Percentiles rank a stretch among this genome's conserved stretches.
Conservation (phyloP, 1,284 basidiomycete species). For the Ustilago bromivora region DNA sequence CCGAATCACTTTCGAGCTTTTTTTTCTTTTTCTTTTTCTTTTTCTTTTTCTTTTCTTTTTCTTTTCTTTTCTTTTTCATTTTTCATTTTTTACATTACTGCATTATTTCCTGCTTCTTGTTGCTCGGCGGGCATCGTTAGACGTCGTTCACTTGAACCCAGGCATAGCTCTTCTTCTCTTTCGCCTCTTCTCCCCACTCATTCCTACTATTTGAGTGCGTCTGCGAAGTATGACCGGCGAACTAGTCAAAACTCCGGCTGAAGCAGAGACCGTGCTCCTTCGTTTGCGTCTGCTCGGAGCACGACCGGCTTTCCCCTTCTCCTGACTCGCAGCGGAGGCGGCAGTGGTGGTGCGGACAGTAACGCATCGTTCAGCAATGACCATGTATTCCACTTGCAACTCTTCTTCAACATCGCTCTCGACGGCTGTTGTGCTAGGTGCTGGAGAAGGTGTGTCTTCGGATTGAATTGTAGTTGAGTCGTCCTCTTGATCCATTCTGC, state of each 20-base stretch:
- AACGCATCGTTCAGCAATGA: slow-evolving; percentile 28
- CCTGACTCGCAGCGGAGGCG: not conserved
- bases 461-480: not conserved
- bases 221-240: slow-evolving; percentile 22
- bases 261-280: not conserved
- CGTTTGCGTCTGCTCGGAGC: not conserved
- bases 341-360: not conserved
- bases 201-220: not conserved
- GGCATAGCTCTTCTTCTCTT: slow-evolving; percentile 6
- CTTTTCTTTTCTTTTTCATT: not conserved
- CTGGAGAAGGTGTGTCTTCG: not conserved
- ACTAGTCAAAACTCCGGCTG: not conserved
- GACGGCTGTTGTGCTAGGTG: not conserved
- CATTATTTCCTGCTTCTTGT: not conserved
- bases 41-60: not conserved
- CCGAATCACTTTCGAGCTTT: slow-evolving; percentile 13
- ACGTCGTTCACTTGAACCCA: slow-evolving; percentile 16
- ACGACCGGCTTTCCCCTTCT: not conserved
- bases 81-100: too few relatives aligned
- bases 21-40: slow-evolving; percentile 6
- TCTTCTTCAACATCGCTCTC: slow-evolving; percentile 19
- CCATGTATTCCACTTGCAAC: slow-evolving; percentile 34
- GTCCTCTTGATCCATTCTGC: slow-evolving; percentile 10
- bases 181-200: not conserved
- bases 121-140: not conserved